These are phyloP conservation scores for Ascochyta fabae DNA, from an alignment of 2,329 filamentous ascomycete species.

Conservation along the genomic window DNA sequence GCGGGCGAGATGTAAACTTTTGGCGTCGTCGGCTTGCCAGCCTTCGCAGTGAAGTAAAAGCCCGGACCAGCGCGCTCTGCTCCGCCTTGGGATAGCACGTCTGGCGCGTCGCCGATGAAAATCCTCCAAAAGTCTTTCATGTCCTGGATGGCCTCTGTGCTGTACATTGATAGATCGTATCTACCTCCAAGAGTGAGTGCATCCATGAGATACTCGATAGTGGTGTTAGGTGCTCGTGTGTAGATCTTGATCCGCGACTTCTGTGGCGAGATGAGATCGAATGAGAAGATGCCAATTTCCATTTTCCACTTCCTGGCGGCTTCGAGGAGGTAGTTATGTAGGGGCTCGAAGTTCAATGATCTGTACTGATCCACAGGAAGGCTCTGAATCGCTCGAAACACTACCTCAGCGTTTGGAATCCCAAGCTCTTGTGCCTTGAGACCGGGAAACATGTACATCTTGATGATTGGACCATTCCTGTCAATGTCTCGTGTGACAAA, in stretches of 20 bases:
- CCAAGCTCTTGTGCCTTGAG: conserved; percentile 16
- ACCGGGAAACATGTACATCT: conserved; percentile 19
- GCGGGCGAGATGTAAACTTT: conserved; percentile 19
- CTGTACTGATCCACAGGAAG: background rate
- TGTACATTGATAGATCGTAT: conserved; percentile 18
- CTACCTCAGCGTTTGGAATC: conserved; percentile 15
- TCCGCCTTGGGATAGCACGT: conserved; percentile 7
- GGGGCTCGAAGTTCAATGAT: background rate
- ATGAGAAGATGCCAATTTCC: conserved; percentile 20
- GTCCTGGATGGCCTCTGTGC: conserved; percentile 14
- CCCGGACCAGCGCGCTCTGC: conserved; percentile 11
- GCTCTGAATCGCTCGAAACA: conserved; percentile 7
- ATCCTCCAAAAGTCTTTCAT: conserved; percentile 20
- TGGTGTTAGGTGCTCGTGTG: conserved; percentile 17
- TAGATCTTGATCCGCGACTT: conserved; percentile 21
- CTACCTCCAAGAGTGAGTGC: conserved; percentile 17
- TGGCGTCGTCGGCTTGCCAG: conserved; percentile 16
- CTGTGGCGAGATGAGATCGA: conserved; percentile 17
- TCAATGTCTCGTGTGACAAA: conserved; percentile 21
- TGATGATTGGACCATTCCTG: conserved; percentile 16
- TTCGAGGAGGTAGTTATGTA: conserved; percentile 1
- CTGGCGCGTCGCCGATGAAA: conserved; percentile 15
- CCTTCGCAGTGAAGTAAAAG: conserved; percentile 20
- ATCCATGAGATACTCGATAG: conserved; percentile 20
- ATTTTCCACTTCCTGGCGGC: conserved; percentile 1